Evolutionary conservation across 2,329 filamentous ascomycete species (phyloP), one percentile per base, ranked within the genome.

Genomic region (Apiospora arundinis): DNA sequence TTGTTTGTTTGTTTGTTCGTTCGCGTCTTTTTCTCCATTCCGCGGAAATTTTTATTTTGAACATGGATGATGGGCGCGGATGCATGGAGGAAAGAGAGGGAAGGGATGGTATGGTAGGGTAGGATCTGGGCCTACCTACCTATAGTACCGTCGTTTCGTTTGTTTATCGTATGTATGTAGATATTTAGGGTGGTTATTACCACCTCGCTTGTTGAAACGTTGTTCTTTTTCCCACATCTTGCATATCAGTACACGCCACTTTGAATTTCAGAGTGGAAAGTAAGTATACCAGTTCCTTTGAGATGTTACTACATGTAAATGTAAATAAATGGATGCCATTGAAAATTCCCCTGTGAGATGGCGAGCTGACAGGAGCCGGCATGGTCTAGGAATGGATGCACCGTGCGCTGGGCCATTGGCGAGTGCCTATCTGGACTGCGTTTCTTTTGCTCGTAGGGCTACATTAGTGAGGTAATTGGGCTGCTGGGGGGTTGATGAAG

Each of bases 361-460:
- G 49, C 25, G 18, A 32, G 49, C 49, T 56, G 49, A 32, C 28
- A 32, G 16, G 7, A 60, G 49, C 49, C 49, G 25, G 8, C 25
- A 56, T 32, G 49, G 49, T 32, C 7, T 18, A 14, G 25, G 25
- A 56, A 8, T 18, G 18, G 52, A 37, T 60, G 52, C 32, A 6
- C 56, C 56, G 32, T 63, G 32, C 56, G 21, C 56, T 32, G 11
- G 56, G 6, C 16, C 32, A 37, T 18, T n/a, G 56, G 56, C 56
- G 56, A 63, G 32, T 40, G 56, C 56, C 56, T 40, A 63, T 40
- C 56, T 63, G 16, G 21, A 40, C 56, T 32, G 56, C 56, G 37
- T 63, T 63, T 40, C 56, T 40, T 63, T 63, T 63, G 32, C 56
- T 63, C 32, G 32, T 63, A 63, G 56, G 56, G 56, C 56, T 63